phyloP scores from a whole-genome alignment of 441 rosid species.

The Populus hybrid region DNA sequence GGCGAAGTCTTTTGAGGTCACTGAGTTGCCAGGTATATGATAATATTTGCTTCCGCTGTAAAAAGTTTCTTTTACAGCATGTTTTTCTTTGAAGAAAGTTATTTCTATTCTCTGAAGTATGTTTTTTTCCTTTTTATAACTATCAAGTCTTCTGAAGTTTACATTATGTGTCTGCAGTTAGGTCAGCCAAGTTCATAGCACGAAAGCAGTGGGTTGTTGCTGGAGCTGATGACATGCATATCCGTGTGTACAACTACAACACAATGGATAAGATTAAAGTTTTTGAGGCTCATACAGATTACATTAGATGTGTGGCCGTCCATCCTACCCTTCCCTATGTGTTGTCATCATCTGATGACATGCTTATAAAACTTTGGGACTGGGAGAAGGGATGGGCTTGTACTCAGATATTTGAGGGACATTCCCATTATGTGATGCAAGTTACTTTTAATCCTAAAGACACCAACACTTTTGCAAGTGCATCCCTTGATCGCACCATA shows the following conservation, averaged over 20 bases:
- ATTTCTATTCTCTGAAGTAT: background rate
- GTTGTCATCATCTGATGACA: conserved; percentile 85
- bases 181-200: conserved; percentile 72
- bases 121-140: background rate
- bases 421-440: conserved; percentile 90
- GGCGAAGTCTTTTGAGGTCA: conserved; percentile 64
- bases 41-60: background rate
- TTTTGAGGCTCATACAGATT: conserved; percentile 84
- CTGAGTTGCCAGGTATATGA: conserved; percentile 63
- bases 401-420: conserved; percentile 72
- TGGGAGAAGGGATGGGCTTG: conserved; percentile 91
- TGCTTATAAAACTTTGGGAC: conserved; percentile 92
- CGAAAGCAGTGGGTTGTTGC: conserved; percentile 83
- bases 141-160: background rate
- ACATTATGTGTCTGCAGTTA: conserved; percentile 40
- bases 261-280: conserved; percentile 72
- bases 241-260: conserved; percentile 73
- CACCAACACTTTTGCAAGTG: conserved; percentile 72
- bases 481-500: conserved; percentile 78
- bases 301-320: conserved; percentile 66
- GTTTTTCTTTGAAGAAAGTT: background rate
- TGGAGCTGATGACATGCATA: conserved; percentile 76
- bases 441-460: conserved; percentile 77
- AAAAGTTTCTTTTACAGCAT: background rate
- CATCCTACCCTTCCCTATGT: conserved; percentile 74